Evolutionary conservation across 805 yeast species (phyloP).

Genomic region (Lipomyces kockii): DNA sequence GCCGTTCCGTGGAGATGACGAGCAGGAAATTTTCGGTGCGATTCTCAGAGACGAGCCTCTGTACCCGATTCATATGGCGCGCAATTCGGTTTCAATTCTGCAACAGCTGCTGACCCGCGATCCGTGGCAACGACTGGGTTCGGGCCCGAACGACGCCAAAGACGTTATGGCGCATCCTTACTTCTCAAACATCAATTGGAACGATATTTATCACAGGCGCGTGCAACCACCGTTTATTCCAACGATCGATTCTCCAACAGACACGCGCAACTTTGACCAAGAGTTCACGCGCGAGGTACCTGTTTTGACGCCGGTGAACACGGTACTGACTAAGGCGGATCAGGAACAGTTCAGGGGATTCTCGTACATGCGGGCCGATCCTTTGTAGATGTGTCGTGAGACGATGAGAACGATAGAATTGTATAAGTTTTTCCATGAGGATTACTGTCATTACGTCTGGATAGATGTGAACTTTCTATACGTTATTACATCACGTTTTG

Average conservation of each 20-base stretch:
- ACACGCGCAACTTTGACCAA: conserved; percentile 89
- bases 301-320: conserved; percentile 78
- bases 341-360: conserved; percentile 98
- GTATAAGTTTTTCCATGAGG: background rate
- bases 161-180: conserved; percentile 97
- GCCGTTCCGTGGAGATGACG: conserved; percentile 96
- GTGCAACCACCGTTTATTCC: conserved; percentile 92
- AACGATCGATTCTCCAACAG: conserved; percentile 82
- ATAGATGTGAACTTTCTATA: background rate
- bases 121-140: conserved; percentile 81
- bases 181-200: conserved; percentile 87
- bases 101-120: conserved; percentile 91
- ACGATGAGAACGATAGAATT: background rate
- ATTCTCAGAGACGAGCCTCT: conserved; percentile 94
- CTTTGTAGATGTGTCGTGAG: conserved; percentile 12
- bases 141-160: conserved; percentile 83
- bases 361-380: conserved; percentile 61
- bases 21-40: conserved; percentile 96
- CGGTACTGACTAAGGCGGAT: conserved; percentile 79
- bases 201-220: conserved; percentile 71
- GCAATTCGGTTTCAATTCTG: conserved; percentile 91
- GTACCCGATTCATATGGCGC: conserved; percentile 96
- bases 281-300: conserved; percentile 60
- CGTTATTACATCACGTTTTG: background rate
- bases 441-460: background rate